phyloP scores from a whole-genome alignment of 23 red algal genomes.

The Gracilaria caudata region DNA sequence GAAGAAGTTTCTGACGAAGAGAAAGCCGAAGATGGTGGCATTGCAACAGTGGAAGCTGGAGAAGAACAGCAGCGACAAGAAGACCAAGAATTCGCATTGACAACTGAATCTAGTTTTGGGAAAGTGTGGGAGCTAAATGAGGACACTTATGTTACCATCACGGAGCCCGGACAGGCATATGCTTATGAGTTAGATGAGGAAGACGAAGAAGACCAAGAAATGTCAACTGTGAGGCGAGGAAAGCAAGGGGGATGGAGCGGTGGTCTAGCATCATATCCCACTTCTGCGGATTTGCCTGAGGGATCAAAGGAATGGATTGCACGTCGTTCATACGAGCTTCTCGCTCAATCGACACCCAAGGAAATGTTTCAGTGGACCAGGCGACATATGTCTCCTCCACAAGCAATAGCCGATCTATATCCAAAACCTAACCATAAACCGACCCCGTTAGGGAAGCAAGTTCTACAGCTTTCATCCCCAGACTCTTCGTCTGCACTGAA shows the following conservation, averaged over 20 bases:
- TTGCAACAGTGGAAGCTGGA: slow-evolving; percentile 19
- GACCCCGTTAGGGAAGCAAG: slow-evolving; percentile 5
- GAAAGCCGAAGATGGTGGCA: slow-evolving; percentile 22
- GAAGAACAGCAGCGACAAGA: not conserved
- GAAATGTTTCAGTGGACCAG: slow-evolving; percentile 78
- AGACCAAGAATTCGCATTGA: slow-evolving; percentile 57
- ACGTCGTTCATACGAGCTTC: slow-evolving; percentile 61
- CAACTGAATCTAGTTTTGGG: slow-evolving; percentile 61
- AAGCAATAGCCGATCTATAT: slow-evolving; percentile 49
- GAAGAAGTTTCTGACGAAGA: slow-evolving; percentile 46
- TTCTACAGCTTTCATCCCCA: slow-evolving; percentile 1
- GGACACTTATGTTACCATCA: slow-evolving; percentile 73
- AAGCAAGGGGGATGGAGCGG: slow-evolving; percentile 67
- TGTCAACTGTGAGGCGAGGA: slow-evolving; percentile 49
- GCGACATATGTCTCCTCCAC: slow-evolving; percentile 29
- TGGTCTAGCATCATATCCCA: slow-evolving; percentile 46
- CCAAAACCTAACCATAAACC: slow-evolving; percentile 22
- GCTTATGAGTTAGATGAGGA: slow-evolving; percentile 70
- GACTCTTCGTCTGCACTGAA: not conserved
- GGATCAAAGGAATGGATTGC: slow-evolving; percentile 73
- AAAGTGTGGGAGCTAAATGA: slow-evolving; percentile 76
- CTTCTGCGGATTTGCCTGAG: slow-evolving; percentile 32
- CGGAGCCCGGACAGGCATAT: slow-evolving; percentile 76
- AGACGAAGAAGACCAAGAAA: slow-evolving; percentile 72
- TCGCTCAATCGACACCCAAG: slow-evolving; percentile 15